A percentile compares a stretch with the other conserved stretches of the same genome.
Evolutionary conservation across 257 asterid genomes (phyloP).

Genomic region (Nicotiana sylvestris): DNA sequence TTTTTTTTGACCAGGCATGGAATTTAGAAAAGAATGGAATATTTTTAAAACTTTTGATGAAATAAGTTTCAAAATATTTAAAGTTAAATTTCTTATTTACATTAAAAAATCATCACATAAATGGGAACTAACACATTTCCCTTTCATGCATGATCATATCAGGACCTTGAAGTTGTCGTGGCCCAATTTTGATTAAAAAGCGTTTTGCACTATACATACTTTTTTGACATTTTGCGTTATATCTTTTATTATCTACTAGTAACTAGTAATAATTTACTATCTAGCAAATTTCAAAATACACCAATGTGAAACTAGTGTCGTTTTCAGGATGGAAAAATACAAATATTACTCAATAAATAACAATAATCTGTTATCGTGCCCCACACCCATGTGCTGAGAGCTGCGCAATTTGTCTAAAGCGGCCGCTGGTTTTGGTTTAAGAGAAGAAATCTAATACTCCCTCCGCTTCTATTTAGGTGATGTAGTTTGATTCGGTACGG

Average conservation of each 20-base stretch:
- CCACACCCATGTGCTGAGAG: background rate
- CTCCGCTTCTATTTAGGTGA: too few relatives aligned
- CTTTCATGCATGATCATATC: background rate
- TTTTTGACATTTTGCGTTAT: background rate
- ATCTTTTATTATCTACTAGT: background rate
- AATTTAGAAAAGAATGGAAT: too few relatives aligned
- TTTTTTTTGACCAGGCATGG: too few relatives aligned
- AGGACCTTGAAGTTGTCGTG: background rate
- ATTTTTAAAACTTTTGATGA: too few relatives aligned
- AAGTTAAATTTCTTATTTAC: too few relatives aligned
- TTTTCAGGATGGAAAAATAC: background rate
- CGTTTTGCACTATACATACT: background rate
- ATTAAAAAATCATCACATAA: too few relatives aligned
- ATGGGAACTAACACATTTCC: too few relatives aligned
- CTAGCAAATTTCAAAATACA: background rate
- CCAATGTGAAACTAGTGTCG: background rate
- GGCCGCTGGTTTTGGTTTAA: background rate
- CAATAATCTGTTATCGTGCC: background rate
- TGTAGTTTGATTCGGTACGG: too few relatives aligned
- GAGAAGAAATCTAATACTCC: background rate
- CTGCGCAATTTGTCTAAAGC: background rate
- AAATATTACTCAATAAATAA: background rate
- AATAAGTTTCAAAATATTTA: too few relatives aligned
- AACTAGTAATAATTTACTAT: background rate
- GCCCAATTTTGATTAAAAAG: background rate